These are phyloP conservation scores for Nasturtium officinale DNA, from an alignment of 345 rosid genomes.

Conservation along the genomic window DNA sequence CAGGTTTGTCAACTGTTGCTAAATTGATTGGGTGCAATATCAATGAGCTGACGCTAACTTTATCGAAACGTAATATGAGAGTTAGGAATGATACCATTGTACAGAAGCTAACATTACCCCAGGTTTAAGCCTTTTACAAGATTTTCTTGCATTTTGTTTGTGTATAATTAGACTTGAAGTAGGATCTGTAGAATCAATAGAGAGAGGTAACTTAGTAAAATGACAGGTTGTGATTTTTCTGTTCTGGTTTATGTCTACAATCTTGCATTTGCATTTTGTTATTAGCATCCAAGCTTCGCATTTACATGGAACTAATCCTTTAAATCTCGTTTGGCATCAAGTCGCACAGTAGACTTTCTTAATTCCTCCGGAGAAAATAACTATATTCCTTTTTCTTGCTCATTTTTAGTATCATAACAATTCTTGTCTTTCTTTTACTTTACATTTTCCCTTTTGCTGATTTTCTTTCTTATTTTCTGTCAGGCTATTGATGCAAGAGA, in stretches of 20 bases:
- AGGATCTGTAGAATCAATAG: conserved; percentile 10
- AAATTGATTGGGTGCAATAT: conserved; percentile 74
- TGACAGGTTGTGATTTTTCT: not conserved
- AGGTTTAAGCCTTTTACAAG: conserved; percentile 51
- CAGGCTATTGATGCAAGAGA: conserved; percentile 88
- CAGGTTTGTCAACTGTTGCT: conserved; percentile 76
- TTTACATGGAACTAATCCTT: conserved; percentile 3
- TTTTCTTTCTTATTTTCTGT: conserved; percentile 20
- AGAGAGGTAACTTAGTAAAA: conserved; percentile 10
- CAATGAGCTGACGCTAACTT: conserved; percentile 67
- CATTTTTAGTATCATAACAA: not conserved
- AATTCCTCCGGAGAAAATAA: conserved; percentile 1
- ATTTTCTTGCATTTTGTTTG: conserved; percentile 48
- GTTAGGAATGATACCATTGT: conserved; percentile 84
- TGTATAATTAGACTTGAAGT: conserved; percentile 8
- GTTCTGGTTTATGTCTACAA: not conserved
- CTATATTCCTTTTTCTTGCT: not conserved
- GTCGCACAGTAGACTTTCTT: not conserved
- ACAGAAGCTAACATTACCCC: conserved; percentile 82
- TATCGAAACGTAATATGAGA: conserved; percentile 90
- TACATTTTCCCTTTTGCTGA: not conserved
- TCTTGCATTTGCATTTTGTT: conserved; percentile 1
- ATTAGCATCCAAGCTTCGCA: conserved; percentile 7
- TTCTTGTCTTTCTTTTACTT: conserved; percentile 10
- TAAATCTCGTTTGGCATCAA: conserved; percentile 1